phyloP scores from a whole-genome alignment of 257 asterid genomes.

The Capsicum baccatum region DNA sequence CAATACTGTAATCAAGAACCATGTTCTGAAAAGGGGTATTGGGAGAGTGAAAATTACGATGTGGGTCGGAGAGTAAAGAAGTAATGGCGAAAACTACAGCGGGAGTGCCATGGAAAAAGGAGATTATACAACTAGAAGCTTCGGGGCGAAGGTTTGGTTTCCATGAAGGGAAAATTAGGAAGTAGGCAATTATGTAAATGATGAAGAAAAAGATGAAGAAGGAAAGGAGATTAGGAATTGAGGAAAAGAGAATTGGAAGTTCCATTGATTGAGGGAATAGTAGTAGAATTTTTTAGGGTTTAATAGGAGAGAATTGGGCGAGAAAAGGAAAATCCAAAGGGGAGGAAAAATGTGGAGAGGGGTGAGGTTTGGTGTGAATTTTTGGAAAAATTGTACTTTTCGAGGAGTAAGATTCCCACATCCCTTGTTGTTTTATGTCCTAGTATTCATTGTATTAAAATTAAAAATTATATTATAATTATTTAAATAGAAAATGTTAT shows the following conservation, averaged over 20 bases:
- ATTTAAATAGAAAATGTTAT: too few species aligned
- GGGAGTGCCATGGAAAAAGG: slow-evolving; percentile 90
- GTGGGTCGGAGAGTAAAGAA: slow-evolving; percentile 63
- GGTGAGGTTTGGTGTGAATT: background rate
- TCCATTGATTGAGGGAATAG: slow-evolving; percentile 41
- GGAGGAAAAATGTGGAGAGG: background rate
- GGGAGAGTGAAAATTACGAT: slow-evolving; percentile 57
- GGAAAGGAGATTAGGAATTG: slow-evolving; percentile 45
- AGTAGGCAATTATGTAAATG: slow-evolving; percentile 62
- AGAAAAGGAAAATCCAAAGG: background rate
- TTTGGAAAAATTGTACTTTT: slow-evolving; percentile 4
- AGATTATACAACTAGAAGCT: slow-evolving; percentile 90
- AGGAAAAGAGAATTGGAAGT: slow-evolving; percentile 18
- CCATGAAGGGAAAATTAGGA: slow-evolving; percentile 66
- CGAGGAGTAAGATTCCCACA: background rate
- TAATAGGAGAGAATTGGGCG: background rate
- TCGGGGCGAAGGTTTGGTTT: slow-evolving; percentile 73
- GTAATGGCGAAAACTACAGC: slow-evolving; percentile 69
- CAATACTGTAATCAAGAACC: slow-evolving; percentile 88
- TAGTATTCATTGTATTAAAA: too few species aligned
- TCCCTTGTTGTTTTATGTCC: too few species aligned
- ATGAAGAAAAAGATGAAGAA: slow-evolving; percentile 53
- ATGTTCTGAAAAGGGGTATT: slow-evolving; percentile 65
- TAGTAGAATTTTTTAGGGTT: background rate
- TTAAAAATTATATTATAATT: too few species aligned